phyloP scores from a whole-genome alignment of 345 rosid genomes.

The Hibiscus mutabilis region DNA sequence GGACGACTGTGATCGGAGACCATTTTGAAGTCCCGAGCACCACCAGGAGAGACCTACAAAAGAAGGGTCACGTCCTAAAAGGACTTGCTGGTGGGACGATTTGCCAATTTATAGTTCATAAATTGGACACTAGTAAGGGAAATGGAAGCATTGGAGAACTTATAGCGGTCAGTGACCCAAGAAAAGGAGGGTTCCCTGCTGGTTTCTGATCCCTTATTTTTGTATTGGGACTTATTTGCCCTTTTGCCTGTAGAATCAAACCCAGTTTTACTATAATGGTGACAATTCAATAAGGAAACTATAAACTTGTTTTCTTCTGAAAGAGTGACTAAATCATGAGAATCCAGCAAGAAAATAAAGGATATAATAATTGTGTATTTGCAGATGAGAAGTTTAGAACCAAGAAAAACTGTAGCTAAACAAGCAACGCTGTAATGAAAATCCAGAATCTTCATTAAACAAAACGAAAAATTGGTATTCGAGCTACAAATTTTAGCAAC shows the following conservation, averaged over 20 bases:
- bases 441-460: background rate
- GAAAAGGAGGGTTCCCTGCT: constrained; percentile 63
- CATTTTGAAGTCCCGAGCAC: constrained; percentile 42
- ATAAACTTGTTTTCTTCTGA: background rate
- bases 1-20: constrained; percentile 34
- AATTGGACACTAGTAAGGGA: constrained; percentile 5
- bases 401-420: background rate
- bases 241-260: background rate
- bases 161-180: constrained; percentile 55
- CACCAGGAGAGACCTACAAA: constrained; percentile 31
- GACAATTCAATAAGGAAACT: background rate
- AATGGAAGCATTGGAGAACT: constrained; percentile 17
- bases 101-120: constrained; percentile 45
- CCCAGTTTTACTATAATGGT: too few relatives aligned
- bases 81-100: constrained; percentile 37
- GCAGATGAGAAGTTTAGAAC: too few relatives aligned
- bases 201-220: constrained; percentile 25
- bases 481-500: background rate
- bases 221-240: background rate
- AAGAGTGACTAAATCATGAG: background rate
- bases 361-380: background rate
- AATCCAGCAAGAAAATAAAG: background rate
- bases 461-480: background rate
- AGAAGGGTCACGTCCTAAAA: constrained; percentile 41
- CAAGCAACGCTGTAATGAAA: background rate